Conservation (phyloP, 768 basidiomycete genomes). For the Leccinum subtestaceum region DNA sequence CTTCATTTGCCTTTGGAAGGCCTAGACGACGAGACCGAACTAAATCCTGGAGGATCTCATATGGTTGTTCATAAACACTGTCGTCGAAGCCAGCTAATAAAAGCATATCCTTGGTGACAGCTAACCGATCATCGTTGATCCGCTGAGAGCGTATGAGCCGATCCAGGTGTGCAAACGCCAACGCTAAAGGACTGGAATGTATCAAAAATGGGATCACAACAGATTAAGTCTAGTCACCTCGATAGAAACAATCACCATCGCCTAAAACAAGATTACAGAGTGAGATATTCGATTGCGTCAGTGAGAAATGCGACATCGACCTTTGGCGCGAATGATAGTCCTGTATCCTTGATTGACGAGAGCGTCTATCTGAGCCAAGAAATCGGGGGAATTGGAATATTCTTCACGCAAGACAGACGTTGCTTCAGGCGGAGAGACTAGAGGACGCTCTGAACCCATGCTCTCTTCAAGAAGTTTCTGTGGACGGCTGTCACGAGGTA, state of each 20-base stretch:
- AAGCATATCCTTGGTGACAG: constrained; percentile 51
- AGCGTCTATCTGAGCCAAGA: constrained; percentile 75
- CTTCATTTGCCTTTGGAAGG: constrained; percentile 32
- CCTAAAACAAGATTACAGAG: constrained; percentile 39
- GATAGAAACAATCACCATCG: constrained; percentile 91
- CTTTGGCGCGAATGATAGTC: constrained; percentile 67
- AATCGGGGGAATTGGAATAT: constrained; percentile 57
- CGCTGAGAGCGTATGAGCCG: constrained; percentile 54
- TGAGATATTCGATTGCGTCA: constrained; percentile 2
- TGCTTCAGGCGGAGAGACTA: constrained; percentile 53
- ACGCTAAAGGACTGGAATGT: constrained; percentile 45
- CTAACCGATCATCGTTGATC: constrained; percentile 44
- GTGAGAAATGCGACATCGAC: constrained; percentile 35
- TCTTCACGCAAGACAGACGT: constrained; percentile 59
- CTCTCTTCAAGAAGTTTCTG: constrained; percentile 43
- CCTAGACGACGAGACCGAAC: constrained; percentile 41
- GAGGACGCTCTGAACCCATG: constrained; percentile 39
- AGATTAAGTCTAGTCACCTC: constrained; percentile 50
- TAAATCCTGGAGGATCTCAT: constrained; percentile 56
- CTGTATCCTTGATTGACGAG: constrained; percentile 61
- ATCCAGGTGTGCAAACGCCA: constrained; percentile 80
- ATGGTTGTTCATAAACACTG: constrained; percentile 73
- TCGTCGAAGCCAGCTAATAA: constrained; percentile 59
- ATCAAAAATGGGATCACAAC: constrained; percentile 11
- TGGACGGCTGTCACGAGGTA: background rate